Base-by-base conservation (phyloP, 768 basidiomycete species). In the Leccinum longicurvipes region DNA sequence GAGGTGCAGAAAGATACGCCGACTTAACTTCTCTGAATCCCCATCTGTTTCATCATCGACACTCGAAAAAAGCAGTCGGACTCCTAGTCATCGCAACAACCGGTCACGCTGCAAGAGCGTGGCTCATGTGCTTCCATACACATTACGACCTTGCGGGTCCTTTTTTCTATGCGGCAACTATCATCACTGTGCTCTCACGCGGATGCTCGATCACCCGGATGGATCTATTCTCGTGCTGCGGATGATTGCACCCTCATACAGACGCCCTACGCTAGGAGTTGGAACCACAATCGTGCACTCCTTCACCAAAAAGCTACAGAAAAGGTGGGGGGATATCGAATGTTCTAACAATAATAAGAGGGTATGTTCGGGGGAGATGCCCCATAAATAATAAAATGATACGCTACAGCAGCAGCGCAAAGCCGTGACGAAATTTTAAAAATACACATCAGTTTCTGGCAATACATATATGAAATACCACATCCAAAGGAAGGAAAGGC, bases 11-110 rank as follows among this genome's bases (percentile, higher is more conserved):
- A 50, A 57, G 57, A 61, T 34, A 61, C 63, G 59, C 48, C 54
- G 19, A 25, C 54, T 41, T 28, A n/a, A 48, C 60, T 49, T 51
- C 47, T 39, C 25, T 8, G 27, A 24, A 34, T 7, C 21, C 44
- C 51, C 49, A 65, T 62, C 54, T 58, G 66, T 68, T 68, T 68
- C 64, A 68, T 65, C 64, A 48, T 57, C 56, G 54, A 65, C 55
- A 55, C 48, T 44, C 47, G 55, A 57, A 52, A 44, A 53, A 32
- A 24, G 39, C 6, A 44, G 41, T 25, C 51, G 28, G 51, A 19
- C 46, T 51, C 51, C 50, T 47, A 45, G 55, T 47, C 54, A 52
- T 57, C 58, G 51, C 60, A 51, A 59, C 63, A 57, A 29, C 50
- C 55, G 54, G 46, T 50, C 44, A 36, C 24, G 24, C 41, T 50